Evolutionary conservation across 148 eudicot species (phyloP).

Genomic region (Simmondsia chinensis): DNA sequence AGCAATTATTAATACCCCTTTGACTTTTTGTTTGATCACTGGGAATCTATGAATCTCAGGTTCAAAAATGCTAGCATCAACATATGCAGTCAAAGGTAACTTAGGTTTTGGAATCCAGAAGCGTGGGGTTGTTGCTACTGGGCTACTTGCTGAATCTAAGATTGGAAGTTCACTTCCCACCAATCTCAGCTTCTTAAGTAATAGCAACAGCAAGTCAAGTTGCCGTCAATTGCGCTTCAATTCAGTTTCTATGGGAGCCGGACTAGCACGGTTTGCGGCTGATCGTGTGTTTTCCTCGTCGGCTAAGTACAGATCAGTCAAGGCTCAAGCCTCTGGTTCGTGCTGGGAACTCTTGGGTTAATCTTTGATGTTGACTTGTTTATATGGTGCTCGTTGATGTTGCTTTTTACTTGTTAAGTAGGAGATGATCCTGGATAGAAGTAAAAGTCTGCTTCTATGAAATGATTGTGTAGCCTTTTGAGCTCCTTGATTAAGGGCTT

Average conservation of each 20-base stretch:
- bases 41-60: too few relatives aligned
- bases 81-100: constrained; percentile 27
- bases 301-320: constrained; percentile 59
- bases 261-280: constrained; percentile 30
- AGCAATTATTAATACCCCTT: too few relatives aligned
- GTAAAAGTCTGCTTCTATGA: not conserved
- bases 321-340: constrained; percentile 54
- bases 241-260: constrained; percentile 42
- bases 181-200: constrained; percentile 18
- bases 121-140: constrained; percentile 21
- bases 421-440: too few relatives aligned
- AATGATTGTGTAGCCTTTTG: not conserved
- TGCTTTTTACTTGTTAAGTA: too few relatives aligned
- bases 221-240: constrained; percentile 22
- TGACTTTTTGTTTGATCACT: too few relatives aligned
- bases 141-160: constrained; percentile 16
- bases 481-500: not conserved
- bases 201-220: constrained; percentile 8
- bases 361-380: too few relatives aligned
- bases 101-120: constrained; percentile 22
- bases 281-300: constrained; percentile 34
- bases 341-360: not conserved
- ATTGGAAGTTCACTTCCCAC: constrained; percentile 9
- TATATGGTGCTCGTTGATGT: too few relatives aligned
- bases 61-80: constrained; percentile 39